Evolutionary conservation across 257 asterid species (phyloP), one percentile per base, ranked within the genome.

Genomic region (Primulina eburnea): DNA sequence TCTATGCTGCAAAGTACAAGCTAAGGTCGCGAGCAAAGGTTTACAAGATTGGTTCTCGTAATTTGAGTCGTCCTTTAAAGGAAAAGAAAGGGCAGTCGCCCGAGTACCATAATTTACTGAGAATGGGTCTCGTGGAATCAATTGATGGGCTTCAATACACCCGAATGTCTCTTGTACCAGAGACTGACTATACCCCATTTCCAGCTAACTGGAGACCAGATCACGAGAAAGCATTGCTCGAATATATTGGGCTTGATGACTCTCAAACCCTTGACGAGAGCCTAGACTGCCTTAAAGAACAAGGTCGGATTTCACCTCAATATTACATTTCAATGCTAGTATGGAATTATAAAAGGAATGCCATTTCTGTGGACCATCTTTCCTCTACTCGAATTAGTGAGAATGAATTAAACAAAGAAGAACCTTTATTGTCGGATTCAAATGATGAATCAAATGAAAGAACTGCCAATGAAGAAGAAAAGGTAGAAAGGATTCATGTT

Each of bases 51-150:
- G 96, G 92, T 72, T 83, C 92, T 32, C 85, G 99, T 68, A 88
- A 81, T 82, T 76, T 93, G 77, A 86, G 90, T 70, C 95, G 96
- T 18, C 99, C 99, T 67, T 78, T 91, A 65, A 93, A 93, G 81
- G 99, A 93, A 79, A 93, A 76, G 83, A 93, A 93, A 71, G 97
- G 99, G 62, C 95, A 81, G 72, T 93, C 99, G 7, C 97, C 99
- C 0, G 97, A 93, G 82, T 93, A 75, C 76, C 96, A 89, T 65
- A 89, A 93, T 84, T 80, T 93, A 77, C 77, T 89, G 71, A 85
- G 97, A 65, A 93, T 93, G 99, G 99, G 99, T 20, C 90, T 93
- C 17, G 95, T 67, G 11, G 99, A 93, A 68, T 93, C 97, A n/a
- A 89, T 91, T 57, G 97, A 93, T 61, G 97, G 97, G 62, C 95